Evolutionary conservation across 202 grass and related monocot genomes (phyloP), one percentile per base, ranked within the genome.

Genomic region (Saccharum hybrid): DNA sequence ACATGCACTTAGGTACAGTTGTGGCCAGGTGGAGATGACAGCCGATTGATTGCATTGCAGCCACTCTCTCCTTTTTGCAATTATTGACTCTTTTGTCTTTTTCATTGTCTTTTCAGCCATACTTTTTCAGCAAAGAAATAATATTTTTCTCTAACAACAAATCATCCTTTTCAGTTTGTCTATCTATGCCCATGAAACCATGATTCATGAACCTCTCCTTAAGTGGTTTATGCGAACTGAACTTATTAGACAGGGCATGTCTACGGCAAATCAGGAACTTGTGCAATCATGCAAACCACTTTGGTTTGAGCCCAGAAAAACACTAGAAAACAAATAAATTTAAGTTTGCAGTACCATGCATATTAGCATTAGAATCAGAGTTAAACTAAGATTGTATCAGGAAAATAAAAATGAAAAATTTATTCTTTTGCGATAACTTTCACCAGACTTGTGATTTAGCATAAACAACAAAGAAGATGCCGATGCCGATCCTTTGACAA

Each of bases 31-130:
- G 39, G 81, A 94, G 38, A 82, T 89, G 77, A 85, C 77, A 88
- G 60, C 36, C 48, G 83, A 95, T 91, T 89, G 86, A 89, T 88
- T 78, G 85, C 83, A 86, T 88, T 78, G 85, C 83, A 86, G 68
- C 75, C 77, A 75, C 70, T 68, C 81, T 1, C 57, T 59, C 60
- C 79, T 36, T 64, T 60, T 74, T 66, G 78, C 42, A 91, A 88
- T 93, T 81, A 91, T 28, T 28, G 26, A 28, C 26, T 28, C 26
- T 28, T 28, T 28, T 28, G 26, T 28, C 26, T 28, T 28, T 28
- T 28, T 28, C 26, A 28, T 28, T 28, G 26, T 28, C 26, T 28
- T 28, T 28, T 28, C 26, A 28, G 26, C 26, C 26, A 28, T 28
- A 28, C 1, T 28, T 28, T 28, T 28, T 28, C 26, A 28, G 26